Base-by-base conservation (phyloP, 306 rosid genomes). In the Psophocarpus tetragonolobus region DNA sequence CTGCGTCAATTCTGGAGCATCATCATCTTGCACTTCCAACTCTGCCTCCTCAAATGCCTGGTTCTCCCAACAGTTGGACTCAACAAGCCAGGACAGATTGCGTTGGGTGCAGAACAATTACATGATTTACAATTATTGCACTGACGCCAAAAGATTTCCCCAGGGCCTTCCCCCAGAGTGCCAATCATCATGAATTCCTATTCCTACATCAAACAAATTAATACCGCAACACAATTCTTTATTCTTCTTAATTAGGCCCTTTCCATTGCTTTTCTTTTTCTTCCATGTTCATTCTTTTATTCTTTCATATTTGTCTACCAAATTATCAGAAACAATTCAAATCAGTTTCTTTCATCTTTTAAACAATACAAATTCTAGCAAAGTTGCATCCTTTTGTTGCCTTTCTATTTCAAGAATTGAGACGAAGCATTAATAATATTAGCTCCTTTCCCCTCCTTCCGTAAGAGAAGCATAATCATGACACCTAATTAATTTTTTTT, bases 101-200 rank as follows among this genome's bases (percentile, higher is more conserved):
- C 33, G 58, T 6, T 86, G 90, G 94, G 92, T 77, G 50, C 91
- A 87, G 71, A 84, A 72, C 21, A 87, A 90, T 26, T 87, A 85
- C 71, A 92, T 90, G 96, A 89, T 92, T 3, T 92, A 92, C 47
- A 80, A 90, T 67, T 90, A 89, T 41, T 93, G 94, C 27, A 8
- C 60, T 3, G 85, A 84, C 24, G 1, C 17, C 1, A 71, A 84
- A 3, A 66, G 87, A 1, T 84, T 84, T 53, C 87, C 82, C 0
- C 82, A 76, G 0, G 87, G 84, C 3, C 47, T 84, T 26, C 87
- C 87, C 0, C 5, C 21, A 0, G 87, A 84, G 13, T 80, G 87
- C 32, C 23, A 14, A 14, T 0, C 23, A 14, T 30, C 41, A 27
- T 58, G 65, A 56, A 8, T 53, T 53, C 30, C 14, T 51, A 8